Evolutionary conservation across 169 alveolate species (phyloP).

Genomic region (Perkinsus olseni): DNA sequence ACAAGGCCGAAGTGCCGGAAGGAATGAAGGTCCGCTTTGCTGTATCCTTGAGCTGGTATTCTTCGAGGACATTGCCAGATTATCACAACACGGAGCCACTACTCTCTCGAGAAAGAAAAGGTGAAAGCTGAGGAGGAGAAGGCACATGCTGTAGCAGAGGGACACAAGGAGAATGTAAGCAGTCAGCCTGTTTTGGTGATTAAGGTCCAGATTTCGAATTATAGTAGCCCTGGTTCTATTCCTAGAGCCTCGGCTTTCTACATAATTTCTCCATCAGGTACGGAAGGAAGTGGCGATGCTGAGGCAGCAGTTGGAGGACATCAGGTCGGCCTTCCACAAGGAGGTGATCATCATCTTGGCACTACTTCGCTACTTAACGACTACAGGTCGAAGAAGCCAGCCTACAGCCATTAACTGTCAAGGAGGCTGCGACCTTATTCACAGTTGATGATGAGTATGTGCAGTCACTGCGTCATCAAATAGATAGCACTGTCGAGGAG

Average conservation of each 20-base stretch:
- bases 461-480: not conserved
- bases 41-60: too few relatives aligned
- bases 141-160: conserved; percentile 62
- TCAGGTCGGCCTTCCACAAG: too few relatives aligned
- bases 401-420: conserved; percentile 42
- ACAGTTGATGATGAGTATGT: conserved; percentile 62
- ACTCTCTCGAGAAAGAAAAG: conserved; percentile 64
- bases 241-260: too few relatives aligned
- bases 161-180: conserved; percentile 53
- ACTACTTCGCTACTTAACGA: too few relatives aligned
- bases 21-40: too few relatives aligned
- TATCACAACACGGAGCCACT: conserved; percentile 22
- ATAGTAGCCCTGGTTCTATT: too few relatives aligned
- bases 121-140: conserved; percentile 67
- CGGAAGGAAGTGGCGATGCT: conserved; percentile 43
- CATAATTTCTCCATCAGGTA: not conserved
- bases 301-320: conserved; percentile 50
- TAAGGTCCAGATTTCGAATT: too few relatives aligned
- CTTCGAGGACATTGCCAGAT: not conserved
- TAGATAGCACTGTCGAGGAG: not conserved
- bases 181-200: not conserved
- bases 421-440: conserved; percentile 43
- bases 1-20: too few relatives aligned
- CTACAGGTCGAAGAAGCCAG: not conserved
- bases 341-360: too few relatives aligned